Conservation (phyloP, 139 green algal species). For the Picochlorum sp. region DNA sequence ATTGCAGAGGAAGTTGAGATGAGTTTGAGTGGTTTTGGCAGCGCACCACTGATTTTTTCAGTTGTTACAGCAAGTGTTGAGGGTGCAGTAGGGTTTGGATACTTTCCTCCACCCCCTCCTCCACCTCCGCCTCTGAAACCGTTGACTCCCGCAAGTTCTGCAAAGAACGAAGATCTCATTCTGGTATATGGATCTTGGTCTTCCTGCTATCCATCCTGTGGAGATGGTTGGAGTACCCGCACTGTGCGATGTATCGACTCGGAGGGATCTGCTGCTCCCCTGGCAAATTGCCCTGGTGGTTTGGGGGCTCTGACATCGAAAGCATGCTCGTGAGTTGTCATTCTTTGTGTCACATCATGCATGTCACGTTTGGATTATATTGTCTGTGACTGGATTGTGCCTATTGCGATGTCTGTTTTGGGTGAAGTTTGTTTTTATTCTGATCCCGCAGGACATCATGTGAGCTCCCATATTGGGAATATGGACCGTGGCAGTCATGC, state of each 20-base stretch:
- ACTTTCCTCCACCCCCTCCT: constrained; percentile 18
- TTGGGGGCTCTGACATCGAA: background rate
- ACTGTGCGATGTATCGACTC: constrained; percentile 3
- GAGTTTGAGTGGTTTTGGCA: constrained; percentile 5
- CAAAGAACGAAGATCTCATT: background rate
- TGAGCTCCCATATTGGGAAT: constrained; percentile 7
- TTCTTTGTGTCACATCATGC: too few relatives aligned
- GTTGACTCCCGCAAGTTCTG: background rate
- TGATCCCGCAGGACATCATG: constrained; percentile 1
- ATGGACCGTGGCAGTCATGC: constrained; percentile 24
- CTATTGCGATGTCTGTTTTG: background rate
- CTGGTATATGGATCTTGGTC: constrained; percentile 17
- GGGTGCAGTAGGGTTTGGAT: constrained; percentile 16
- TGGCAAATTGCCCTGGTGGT: constrained; percentile 5
- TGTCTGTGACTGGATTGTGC: background rate
- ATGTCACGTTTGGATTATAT: too few relatives aligned
- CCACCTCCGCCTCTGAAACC: background rate
- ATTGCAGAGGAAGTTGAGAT: constrained; percentile 5
- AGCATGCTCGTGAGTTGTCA: constrained; percentile 12
- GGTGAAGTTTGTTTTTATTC: background rate
- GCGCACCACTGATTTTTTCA: background rate
- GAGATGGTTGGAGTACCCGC: constrained; percentile 11
- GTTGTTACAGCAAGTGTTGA: background rate
- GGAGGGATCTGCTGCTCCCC: background rate
- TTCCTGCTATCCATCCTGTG: constrained; percentile 18